Percentiles rank a stretch among this genome's conserved stretches.
These are phyloP conservation scores for Pseudogymnoascus sp. DNA, from an alignment of 2,329 filamentous ascomycete species.

Conservation along the genomic window DNA sequence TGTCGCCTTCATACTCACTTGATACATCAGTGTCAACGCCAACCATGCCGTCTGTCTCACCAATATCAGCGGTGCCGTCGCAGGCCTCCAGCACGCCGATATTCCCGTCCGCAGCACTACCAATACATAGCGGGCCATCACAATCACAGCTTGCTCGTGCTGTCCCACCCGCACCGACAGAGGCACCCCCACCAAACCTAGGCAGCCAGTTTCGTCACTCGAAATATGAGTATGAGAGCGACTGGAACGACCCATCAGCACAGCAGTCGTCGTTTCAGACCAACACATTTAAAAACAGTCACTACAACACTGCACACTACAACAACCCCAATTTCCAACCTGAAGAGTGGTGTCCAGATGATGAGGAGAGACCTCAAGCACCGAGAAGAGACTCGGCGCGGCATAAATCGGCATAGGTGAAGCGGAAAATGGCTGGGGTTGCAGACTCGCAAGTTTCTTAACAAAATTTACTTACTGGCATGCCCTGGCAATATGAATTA, in stretches of 20 bases:
- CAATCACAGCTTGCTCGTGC: neutral
- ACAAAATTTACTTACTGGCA: neutral
- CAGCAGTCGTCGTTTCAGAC: constrained; percentile 31
- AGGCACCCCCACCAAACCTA: neutral
- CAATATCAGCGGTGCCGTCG: neutral
- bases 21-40: neutral
- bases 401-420: neutral
- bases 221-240: constrained; percentile 27
- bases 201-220: constrained; percentile 24
- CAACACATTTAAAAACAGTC: constrained; percentile 55
- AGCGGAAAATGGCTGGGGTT: neutral
- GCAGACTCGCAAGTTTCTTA: neutral
- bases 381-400: neutral
- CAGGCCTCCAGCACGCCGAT: neutral
- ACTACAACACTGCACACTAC: constrained; percentile 59
- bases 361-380: constrained; percentile 19
- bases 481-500: neutral
- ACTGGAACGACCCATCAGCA: constrained; percentile 22
- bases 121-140: constrained; percentile 20
- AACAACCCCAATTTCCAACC: constrained; percentile 56
- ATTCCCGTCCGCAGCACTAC: constrained; percentile 22
- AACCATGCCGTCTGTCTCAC: constrained; percentile 2
- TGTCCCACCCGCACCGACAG: neutral
- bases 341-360: constrained; percentile 37
- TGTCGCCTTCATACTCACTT: constrained; percentile 3